A percentile compares a stretch with the other conserved stretches of the same genome.
Evolutionary conservation across 225 moss, liverwort and hornwort species (phyloP).

Genomic region (Pseudisothecium myosuroides): DNA sequence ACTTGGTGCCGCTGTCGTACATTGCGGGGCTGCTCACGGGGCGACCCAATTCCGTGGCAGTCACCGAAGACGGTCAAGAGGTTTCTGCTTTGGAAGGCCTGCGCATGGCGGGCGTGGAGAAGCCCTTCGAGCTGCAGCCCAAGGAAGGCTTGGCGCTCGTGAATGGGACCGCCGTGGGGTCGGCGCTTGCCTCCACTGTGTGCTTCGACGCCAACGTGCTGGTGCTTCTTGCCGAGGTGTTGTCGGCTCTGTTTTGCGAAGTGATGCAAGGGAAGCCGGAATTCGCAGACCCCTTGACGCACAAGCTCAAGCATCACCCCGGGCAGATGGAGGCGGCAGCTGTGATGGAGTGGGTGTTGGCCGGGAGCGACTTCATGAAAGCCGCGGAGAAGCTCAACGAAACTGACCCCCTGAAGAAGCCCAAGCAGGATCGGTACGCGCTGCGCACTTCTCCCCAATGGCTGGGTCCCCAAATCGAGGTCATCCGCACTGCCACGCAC

Average conservation of each 20-base stretch:
- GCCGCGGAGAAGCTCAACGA: not conserved
- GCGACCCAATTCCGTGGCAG: not conserved
- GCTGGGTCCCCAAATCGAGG: not conserved
- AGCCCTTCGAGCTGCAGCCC: not conserved
- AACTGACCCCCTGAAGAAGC: not conserved
- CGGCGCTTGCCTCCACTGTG: not conserved
- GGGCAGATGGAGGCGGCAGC: not conserved
- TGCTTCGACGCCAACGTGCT: not conserved
- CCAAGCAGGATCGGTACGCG: constrained; percentile 1
- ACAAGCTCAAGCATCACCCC: not conserved
- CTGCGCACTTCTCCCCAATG: not conserved
- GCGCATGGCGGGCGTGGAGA: not conserved
- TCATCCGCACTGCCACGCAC: not conserved
- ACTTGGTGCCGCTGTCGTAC: constrained; percentile 6
- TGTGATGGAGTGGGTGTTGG: not conserved
- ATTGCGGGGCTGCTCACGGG: not conserved
- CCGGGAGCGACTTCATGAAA: not conserved
- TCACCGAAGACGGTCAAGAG: not conserved
- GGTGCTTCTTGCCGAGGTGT: not conserved
- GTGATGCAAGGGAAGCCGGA: not conserved
- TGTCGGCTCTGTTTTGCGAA: not conserved
- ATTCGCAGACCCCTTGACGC: not conserved
- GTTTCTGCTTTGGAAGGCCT: not conserved
- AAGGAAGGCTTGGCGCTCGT: not conserved
- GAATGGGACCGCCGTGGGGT: not conserved